phyloP scores from a whole-genome alignment of 1,139 yeast genomes.

The Yamadazyma membranifaciens region DNA sequence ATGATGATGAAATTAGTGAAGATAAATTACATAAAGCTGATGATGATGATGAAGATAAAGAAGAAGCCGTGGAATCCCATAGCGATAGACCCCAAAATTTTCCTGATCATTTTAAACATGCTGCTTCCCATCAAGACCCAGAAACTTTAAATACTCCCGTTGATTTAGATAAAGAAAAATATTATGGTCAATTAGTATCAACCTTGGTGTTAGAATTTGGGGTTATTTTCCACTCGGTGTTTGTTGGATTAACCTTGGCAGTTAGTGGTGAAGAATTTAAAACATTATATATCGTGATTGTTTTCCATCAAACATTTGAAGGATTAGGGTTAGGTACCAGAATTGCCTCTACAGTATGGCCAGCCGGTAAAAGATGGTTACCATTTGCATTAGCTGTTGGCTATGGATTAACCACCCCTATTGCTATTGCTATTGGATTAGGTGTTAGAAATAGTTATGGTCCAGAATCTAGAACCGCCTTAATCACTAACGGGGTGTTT shows the following conservation, averaged over 20 bases:
- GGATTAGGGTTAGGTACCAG: slow-evolving; percentile 91
- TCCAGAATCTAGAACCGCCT: slow-evolving; percentile 58
- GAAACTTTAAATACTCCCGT: slow-evolving; percentile 44
- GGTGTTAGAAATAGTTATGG: slow-evolving; percentile 72
- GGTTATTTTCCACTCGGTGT: slow-evolving; percentile 76
- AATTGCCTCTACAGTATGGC: slow-evolving; percentile 73
- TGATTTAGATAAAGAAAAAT: slow-evolving; percentile 35
- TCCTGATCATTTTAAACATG: slow-evolving; percentile 50
- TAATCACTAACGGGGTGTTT: slow-evolving; percentile 73
- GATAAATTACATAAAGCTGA: slow-evolving; percentile 45
- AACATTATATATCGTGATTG: slow-evolving; percentile 73
- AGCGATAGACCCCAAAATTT: slow-evolving; percentile 17
- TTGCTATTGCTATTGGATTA: slow-evolving; percentile 81
- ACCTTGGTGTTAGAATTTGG: slow-evolving; percentile 77
- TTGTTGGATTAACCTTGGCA: slow-evolving; percentile 74
- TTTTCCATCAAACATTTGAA: slow-evolving; percentile 91
- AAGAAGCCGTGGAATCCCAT: slow-evolving; percentile 15
- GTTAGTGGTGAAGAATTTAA: slow-evolving; percentile 71
- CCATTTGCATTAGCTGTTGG: slow-evolving; percentile 62
- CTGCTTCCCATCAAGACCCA: slow-evolving; percentile 53
- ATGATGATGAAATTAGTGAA: slow-evolving; percentile 6
- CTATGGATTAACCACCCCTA: slow-evolving; percentile 76
- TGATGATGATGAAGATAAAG: slow-evolving; percentile 23
- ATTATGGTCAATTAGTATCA: slow-evolving; percentile 42
- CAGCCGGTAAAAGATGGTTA: slow-evolving; percentile 39